Base-by-base conservation (phyloP, 805 yeast species). In the Candida alai region DNA sequence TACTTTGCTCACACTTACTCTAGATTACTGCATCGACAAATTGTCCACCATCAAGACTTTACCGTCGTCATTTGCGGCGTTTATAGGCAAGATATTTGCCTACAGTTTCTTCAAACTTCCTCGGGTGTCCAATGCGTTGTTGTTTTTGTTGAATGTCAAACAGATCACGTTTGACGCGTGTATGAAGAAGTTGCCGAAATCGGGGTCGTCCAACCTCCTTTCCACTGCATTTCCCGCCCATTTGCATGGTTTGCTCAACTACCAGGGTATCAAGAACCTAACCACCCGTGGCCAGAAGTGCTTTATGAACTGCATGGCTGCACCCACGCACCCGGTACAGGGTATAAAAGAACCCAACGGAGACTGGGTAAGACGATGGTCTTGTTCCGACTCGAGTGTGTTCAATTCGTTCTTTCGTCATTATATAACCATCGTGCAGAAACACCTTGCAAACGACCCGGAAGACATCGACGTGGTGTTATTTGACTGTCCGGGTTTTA, bases 11-110 rank as follows among this genome's bases (percentile, higher is more conserved):
- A 51, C 63, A n/a, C 61, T 65, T 24, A 80, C 90, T 1, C 56
- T 79, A 34, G 73, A 70, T 31, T 71, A 65, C 44, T 65, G 76
- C 35, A 63, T 82, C 9, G 52, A 59, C 32, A 69, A 71, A 43
- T 57, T 78, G 37, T 51, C 58, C 21, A 58, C 66, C 30, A 47
- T 68, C 36, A 78, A 78, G 42, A 64, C 64, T 16, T 60, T 78
- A 8, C 67, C 84, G 0, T 54, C 77, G n/a, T 65, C 81, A 5
- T 55, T 73, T 14, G 65, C 76, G 15, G 86, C 87, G 3, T 80
- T 82, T 44, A 62, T 77, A 9, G 90, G 90, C 5, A 82, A 83
- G 47, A 70, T 78, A 3, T 71, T 83, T 51, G 88, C 88, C 1
- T 75, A 77, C 48, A 61, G 77, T 3, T 83, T 70, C 42, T 72